These are phyloP conservation scores for Penicillium sp. DNA, from an alignment of 2,329 filamentous ascomycete genomes.

Conservation along the genomic window DNA sequence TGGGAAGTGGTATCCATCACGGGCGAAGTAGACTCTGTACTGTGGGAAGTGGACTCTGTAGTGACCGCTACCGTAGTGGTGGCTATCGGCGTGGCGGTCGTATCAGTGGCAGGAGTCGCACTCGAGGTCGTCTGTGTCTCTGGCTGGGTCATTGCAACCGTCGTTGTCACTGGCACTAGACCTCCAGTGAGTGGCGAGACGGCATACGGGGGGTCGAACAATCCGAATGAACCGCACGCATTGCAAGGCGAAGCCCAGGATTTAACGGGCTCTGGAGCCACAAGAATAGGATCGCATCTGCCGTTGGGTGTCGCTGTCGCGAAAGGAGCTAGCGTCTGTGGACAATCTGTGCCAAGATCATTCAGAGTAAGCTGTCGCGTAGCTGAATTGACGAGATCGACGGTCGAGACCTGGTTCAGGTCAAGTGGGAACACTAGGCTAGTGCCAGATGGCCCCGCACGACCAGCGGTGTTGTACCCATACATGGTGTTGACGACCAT, in stretches of 20 bases:
- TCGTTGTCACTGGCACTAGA: constrained; percentile 10
- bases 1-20: neutral
- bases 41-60: neutral
- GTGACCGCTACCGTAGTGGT: neutral
- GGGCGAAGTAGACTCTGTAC: neutral
- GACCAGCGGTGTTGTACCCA: constrained; percentile 15
- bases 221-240: constrained; percentile 13
- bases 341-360: constrained; percentile 14
- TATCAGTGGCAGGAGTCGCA: neutral
- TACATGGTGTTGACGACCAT: constrained; percentile 15
- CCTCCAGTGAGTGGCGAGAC: constrained; percentile 12
- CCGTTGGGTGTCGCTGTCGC: constrained; percentile 7
- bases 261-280: constrained; percentile 13
- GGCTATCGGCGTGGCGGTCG: neutral
- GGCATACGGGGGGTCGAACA: constrained; percentile 17
- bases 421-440: constrained; percentile 14
- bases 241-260: constrained; percentile 17
- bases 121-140: constrained; percentile 5
- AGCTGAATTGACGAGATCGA: constrained; percentile 5
- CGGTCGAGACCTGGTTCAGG: constrained; percentile 14
- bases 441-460: constrained; percentile 13
- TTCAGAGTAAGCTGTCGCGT: constrained; percentile 14
- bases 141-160: constrained; percentile 4
- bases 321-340: constrained; percentile 10
- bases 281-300: constrained; percentile 14